These are phyloP conservation scores for Pseudozyma thailandica DNA, from an alignment of 1,284 basidiomycete genomes.

Conservation along the genomic window DNA sequence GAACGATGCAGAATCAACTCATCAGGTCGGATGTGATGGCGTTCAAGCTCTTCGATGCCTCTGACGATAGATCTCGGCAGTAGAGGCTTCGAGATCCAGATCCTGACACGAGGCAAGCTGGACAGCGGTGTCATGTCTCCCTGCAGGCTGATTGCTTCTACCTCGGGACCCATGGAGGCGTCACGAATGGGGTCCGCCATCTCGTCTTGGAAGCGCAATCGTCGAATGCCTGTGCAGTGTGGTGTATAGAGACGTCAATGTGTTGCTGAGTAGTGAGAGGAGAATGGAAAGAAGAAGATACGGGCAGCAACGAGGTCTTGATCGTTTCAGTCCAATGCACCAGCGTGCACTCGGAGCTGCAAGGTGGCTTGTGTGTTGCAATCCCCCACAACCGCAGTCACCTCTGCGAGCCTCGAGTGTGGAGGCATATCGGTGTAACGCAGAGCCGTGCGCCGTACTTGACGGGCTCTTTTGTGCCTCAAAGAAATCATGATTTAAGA, in stretches of 20 bases:
- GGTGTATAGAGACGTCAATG: background rate
- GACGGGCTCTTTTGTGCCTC: background rate
- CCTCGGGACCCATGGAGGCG: conserved; percentile 34
- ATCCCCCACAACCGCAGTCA: background rate
- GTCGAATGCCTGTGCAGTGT: too few relatives aligned
- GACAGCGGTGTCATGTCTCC: conserved; percentile 18
- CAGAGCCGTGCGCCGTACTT: background rate
- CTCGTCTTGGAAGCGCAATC: background rate
- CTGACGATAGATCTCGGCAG: conserved; percentile 11
- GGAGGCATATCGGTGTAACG: background rate
- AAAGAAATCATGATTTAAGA: background rate
- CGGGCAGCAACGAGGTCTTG: background rate
- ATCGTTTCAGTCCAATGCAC: background rate
- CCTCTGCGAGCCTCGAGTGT: too few relatives aligned
- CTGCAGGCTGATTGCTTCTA: conserved; percentile 2
- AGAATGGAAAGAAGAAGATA: background rate
- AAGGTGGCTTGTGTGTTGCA: conserved; percentile 7
- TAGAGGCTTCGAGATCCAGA: conserved; percentile 24
- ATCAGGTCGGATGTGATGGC: conserved; percentile 33
- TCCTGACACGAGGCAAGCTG: conserved; percentile 15
- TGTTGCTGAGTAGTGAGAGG: background rate
- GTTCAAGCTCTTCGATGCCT: conserved; percentile 19
- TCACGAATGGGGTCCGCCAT: conserved; percentile 16
- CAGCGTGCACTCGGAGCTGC: background rate
- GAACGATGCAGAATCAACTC: conserved; percentile 9